A percentile compares a stretch with the other conserved stretches of the same genome.
phyloP scores from a whole-genome alignment of 2,329 filamentous ascomycete genomes.

The Fusarium falciforme region DNA sequence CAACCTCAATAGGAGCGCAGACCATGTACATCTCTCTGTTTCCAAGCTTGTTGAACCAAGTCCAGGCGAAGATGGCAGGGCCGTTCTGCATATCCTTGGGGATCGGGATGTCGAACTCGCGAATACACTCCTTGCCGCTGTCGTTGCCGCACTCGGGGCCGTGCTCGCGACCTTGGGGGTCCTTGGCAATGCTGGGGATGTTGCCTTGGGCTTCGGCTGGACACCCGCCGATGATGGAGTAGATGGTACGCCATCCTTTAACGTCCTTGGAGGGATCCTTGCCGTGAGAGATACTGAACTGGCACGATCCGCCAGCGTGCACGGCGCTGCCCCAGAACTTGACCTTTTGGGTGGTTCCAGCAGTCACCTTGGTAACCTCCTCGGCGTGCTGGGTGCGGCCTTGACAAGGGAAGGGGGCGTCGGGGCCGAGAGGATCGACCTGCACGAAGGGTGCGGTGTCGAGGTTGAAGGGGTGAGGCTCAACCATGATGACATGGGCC shows the following conservation, averaged over 20 bases:
- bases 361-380: conserved; percentile 37
- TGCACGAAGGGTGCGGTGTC: conserved; percentile 39
- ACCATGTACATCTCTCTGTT: conserved; percentile 92
- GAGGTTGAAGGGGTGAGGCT: conserved; percentile 46
- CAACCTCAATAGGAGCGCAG: conserved; percentile 77
- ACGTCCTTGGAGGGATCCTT: conserved; percentile 31
- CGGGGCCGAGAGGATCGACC: conserved; percentile 30
- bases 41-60: conserved; percentile 80
- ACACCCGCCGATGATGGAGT: conserved; percentile 41
- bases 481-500: conserved; percentile 42
- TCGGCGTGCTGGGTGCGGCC: conserved; percentile 33
- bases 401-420: conserved; percentile 42
- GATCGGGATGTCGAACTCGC: conserved; percentile 41
- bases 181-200: conserved; percentile 1
- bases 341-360: conserved; percentile 35
- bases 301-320: conserved; percentile 43
- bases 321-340: conserved; percentile 45
- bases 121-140: conserved; percentile 36
- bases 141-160: conserved; percentile 39
- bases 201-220: conserved; percentile 41
- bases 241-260: conserved; percentile 38
- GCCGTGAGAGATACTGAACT: conserved; percentile 43
- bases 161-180: conserved; percentile 35
- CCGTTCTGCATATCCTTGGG: conserved; percentile 48
- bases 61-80: conserved; percentile 79